Evolutionary conservation across 441 rosid species (phyloP).

Genomic region (Populus trichocarpa): DNA sequence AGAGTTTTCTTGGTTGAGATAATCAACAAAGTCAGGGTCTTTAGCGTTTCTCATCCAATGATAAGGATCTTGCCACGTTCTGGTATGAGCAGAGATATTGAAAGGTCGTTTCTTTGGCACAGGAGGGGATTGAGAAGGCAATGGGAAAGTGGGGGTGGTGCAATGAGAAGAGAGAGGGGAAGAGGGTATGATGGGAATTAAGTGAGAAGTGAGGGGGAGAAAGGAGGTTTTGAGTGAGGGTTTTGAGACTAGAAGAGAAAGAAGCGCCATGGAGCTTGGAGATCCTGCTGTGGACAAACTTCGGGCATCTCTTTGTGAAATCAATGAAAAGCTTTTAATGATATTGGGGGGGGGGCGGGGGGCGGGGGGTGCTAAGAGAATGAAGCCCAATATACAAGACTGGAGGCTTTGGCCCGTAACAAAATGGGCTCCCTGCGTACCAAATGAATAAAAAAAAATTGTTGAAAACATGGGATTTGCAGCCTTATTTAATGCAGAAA

Average conservation of each 20-base stretch:
- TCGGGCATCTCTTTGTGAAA: too few species aligned
- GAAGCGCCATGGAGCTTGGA: conserved; percentile 17
- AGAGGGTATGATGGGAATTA: conserved; percentile 25
- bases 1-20: conserved; percentile 62
- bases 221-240: conserved; percentile 25
- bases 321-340: too few species aligned
- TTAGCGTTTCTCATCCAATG: conserved; percentile 71
- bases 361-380: too few species aligned
- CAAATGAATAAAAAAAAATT: too few species aligned
- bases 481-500: too few species aligned
- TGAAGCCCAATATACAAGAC: too few species aligned
- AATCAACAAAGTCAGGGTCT: conserved; percentile 49
- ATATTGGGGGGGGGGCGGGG: too few species aligned
- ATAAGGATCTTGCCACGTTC: conserved; percentile 68
- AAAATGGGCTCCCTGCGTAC: too few species aligned
- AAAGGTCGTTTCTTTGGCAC: conserved; percentile 58
- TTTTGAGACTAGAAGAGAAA: conserved; percentile 25
- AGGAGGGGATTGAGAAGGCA: conserved; percentile 46
- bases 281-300: too few species aligned
- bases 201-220: conserved; percentile 22
- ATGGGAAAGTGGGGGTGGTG: conserved; percentile 28
- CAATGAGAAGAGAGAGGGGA: conserved; percentile 39
- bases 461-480: too few species aligned
- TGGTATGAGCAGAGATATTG: conserved; percentile 50
- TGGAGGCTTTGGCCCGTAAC: too few species aligned